Percentiles rank a stretch among this genome's conserved stretches.
These are phyloP conservation scores for Mortierella sp. DNA, from an alignment of 371 early-diverging fungal species.

Conservation along the genomic window DNA sequence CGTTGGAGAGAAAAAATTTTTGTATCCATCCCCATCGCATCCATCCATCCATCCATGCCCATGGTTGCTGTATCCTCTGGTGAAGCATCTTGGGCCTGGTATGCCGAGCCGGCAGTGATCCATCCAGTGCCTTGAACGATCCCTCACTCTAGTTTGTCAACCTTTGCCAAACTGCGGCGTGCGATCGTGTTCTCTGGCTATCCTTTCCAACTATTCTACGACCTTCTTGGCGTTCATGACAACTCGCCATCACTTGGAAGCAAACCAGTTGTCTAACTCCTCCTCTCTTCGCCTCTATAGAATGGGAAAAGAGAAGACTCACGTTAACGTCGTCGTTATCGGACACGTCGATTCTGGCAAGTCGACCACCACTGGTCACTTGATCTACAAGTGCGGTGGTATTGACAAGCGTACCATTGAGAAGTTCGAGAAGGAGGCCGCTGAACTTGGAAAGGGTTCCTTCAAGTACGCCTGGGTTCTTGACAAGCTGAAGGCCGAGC, in stretches of 20 bases:
- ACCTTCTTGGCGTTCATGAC: no score
- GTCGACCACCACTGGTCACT: constrained; percentile 95
- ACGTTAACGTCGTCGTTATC: constrained; percentile 98
- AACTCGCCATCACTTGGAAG: no score
- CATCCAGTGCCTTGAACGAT: no score
- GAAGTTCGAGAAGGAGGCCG: constrained; percentile 99
- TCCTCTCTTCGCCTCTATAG: constrained; percentile 22
- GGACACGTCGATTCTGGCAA: constrained; percentile 99
- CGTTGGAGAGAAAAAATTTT: constrained; percentile 16
- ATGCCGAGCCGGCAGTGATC: no score
- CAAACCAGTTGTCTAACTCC: no score
- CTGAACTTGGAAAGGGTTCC: constrained; percentile 98
- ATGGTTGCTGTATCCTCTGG: no score
- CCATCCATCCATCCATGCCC: constrained; percentile 32
- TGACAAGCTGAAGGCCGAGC: constrained; percentile 98
- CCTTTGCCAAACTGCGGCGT: no score
- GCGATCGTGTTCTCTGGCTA: no score
- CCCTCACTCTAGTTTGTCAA: no score
- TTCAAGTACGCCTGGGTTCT: constrained; percentile 98
- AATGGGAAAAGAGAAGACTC: constrained; percentile 95
- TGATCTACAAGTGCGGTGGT: constrained; percentile 99
- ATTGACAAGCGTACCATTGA: constrained; percentile 99
- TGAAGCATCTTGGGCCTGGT: no score
- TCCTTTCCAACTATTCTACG: no score
- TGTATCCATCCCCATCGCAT: constrained; percentile 14